phyloP scores from a whole-genome alignment of 73 alveolate genomes.

The Uronychia binucleata region DNA sequence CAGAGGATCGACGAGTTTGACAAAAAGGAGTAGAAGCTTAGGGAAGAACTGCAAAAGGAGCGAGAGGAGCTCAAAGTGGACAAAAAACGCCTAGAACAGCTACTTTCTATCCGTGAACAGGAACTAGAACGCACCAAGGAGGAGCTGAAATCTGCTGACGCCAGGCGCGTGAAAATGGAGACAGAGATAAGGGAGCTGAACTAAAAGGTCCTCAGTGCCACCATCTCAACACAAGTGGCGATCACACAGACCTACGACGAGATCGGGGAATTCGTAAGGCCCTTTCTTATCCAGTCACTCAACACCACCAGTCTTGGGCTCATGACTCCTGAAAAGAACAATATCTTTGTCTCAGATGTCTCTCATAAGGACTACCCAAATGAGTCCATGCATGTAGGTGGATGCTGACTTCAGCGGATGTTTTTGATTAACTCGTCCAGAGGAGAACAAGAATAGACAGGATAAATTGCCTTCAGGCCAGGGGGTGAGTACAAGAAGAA shows the following conservation, averaged over 20 bases:
- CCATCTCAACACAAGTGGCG: neutral
- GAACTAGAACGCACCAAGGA: neutral
- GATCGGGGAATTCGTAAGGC: slow-evolving; percentile 1
- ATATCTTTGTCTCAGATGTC: neutral
- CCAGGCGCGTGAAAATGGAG: neutral
- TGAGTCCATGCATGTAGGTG: neutral
- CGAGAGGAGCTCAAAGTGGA: neutral
- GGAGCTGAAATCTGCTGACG: neutral
- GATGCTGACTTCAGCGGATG: neutral
- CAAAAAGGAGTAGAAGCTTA: slow-evolving; percentile 33
- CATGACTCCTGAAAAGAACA: neutral
- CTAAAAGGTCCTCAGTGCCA: neutral
- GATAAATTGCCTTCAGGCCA: neutral
- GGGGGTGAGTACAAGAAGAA: neutral
- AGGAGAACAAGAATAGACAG: neutral
- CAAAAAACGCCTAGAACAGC: neutral
- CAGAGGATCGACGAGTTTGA: slow-evolving; percentile 79
- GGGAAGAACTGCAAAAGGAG: neutral
- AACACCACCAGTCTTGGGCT: neutral
- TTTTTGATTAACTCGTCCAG: neutral
- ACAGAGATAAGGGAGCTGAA: neutral
- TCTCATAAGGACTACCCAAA: neutral
- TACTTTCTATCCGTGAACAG: neutral
- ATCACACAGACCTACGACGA: neutral
- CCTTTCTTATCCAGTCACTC: too few relatives aligned